A percentile compares a stretch with the other conserved stretches of the same genome.
Conservation (phyloP, 2,329 filamentous ascomycete genomes). For the Zymoseptoria ardabiliae region DNA sequence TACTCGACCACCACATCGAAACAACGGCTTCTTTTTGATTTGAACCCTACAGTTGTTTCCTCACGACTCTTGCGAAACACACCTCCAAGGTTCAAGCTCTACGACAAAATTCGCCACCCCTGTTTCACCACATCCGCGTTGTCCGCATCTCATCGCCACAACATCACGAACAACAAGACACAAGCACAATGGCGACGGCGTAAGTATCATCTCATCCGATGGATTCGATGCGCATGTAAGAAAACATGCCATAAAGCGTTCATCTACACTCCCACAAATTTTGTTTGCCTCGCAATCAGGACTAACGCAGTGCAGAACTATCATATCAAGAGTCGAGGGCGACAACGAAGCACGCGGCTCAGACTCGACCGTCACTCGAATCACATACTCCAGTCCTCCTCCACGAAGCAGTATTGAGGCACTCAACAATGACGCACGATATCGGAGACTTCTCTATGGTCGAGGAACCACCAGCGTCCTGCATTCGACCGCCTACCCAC, state of each 20-base stretch:
- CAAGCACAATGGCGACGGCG: neutral
- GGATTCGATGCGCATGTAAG: neutral
- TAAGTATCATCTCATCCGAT: neutral
- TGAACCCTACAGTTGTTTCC: neutral
- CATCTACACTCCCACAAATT: neutral
- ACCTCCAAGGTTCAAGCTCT: constrained; percentile 2
- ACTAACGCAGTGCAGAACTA: neutral
- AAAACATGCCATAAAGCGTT: neutral
- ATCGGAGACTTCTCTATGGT: neutral
- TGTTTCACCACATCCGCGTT: constrained; percentile 10
- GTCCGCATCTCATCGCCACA: constrained; percentile 7
- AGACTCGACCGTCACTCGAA: constrained; percentile 13
- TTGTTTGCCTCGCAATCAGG: neutral
- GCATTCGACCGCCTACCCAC: neutral
- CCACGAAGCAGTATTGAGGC: constrained; percentile 6
- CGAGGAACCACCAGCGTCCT: neutral
- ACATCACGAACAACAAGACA: neutral
- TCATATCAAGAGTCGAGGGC: neutral
- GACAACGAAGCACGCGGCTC: constrained; percentile 6
- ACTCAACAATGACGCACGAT: constrained; percentile 5
- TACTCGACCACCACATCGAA: constrained; percentile 35
- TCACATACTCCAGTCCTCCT: constrained; percentile 15
- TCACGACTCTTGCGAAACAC: neutral
- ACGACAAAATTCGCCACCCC: constrained; percentile 4
- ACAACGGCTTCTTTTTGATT: constrained; percentile 18